Conservation (phyloP, 192 early-diverging fungal genomes). For the Paraglomus occultum region DNA sequence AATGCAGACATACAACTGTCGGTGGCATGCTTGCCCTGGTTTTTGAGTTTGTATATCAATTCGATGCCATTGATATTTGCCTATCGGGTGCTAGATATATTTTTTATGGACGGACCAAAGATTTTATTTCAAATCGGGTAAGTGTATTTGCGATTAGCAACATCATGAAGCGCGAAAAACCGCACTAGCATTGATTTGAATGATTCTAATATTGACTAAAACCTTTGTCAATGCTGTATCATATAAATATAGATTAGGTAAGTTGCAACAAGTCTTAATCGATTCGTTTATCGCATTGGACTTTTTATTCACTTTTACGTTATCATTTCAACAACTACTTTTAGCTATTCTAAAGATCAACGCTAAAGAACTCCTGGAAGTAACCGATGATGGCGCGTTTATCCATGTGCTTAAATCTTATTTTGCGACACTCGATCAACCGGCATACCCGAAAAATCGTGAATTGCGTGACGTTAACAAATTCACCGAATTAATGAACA, state of each 20-base stretch:
- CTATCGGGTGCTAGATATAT: constrained; percentile 89
- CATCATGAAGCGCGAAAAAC: background rate
- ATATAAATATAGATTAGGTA: constrained; percentile 17
- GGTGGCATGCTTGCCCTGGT: constrained; percentile 97
- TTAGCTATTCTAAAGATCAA: constrained; percentile 91
- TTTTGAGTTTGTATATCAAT: constrained; percentile 95
- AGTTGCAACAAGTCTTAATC: background rate
- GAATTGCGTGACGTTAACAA: constrained; percentile 62
- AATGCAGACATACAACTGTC: constrained; percentile 92
- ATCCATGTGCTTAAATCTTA: constrained; percentile 85
- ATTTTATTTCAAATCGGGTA: constrained; percentile 92
- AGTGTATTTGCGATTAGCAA: constrained; percentile 29
- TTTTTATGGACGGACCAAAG: constrained; percentile 96
- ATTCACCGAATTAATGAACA: constrained; percentile 90
- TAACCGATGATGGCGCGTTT: constrained; percentile 72
- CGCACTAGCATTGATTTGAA: background rate
- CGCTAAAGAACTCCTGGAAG: constrained; percentile 66
- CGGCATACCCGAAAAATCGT: constrained; percentile 57
- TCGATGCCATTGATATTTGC: constrained; percentile 90
- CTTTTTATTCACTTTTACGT: background rate
- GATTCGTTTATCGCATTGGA: background rate
- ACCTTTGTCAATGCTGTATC: background rate
- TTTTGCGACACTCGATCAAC: constrained; percentile 79
- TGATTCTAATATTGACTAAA: background rate
- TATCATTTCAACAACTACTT: constrained; percentile 1